Percentiles rank a stretch among this genome's conserved stretches.
Conservation (phyloP, 176 grass and related monocot species). For the Phragmites australis region DNA sequence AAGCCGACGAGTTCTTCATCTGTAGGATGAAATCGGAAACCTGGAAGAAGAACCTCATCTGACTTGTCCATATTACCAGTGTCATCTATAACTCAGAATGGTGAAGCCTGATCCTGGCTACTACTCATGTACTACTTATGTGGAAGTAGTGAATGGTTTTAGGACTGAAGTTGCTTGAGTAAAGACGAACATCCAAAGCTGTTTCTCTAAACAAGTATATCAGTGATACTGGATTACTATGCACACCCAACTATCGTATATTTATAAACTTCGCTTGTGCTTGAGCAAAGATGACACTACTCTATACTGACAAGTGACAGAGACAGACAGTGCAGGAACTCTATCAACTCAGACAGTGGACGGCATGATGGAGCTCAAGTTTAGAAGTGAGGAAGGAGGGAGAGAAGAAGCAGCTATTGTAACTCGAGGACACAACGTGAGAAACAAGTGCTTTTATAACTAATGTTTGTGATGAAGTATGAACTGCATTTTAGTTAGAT, state of each 20-base stretch:
- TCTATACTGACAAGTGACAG: background rate
- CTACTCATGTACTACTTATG: conserved; percentile 27
- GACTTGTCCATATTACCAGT: conserved; percentile 51
- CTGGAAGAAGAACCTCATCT: conserved; percentile 65
- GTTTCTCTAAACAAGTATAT: background rate
- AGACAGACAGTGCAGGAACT: conserved; percentile 7
- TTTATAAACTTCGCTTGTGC: conserved; percentile 16
- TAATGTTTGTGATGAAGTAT: background rate
- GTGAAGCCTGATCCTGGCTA: background rate
- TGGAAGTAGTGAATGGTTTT: conserved; percentile 35
- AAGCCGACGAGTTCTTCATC: conserved; percentile 69
- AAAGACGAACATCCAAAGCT: background rate
- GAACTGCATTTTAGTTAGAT: conserved; percentile 8
- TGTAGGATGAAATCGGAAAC: conserved; percentile 70
- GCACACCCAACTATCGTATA: background rate
- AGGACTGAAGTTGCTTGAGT: conserved; percentile 7
- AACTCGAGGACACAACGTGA: conserved; percentile 9
- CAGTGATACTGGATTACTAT: background rate
- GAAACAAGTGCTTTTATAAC: conserved; percentile 23
- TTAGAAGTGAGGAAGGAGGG: background rate
- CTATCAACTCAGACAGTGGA: background rate
- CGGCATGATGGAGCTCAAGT: background rate
- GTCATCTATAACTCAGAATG: conserved; percentile 38
- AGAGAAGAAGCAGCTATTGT: background rate
- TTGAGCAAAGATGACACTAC: background rate